A percentile compares a stretch with the other conserved stretches of the same genome.
These are phyloP conservation scores for Immersiella caudata DNA, from an alignment of 495 filamentous ascomycete species.

Conservation along the genomic window DNA sequence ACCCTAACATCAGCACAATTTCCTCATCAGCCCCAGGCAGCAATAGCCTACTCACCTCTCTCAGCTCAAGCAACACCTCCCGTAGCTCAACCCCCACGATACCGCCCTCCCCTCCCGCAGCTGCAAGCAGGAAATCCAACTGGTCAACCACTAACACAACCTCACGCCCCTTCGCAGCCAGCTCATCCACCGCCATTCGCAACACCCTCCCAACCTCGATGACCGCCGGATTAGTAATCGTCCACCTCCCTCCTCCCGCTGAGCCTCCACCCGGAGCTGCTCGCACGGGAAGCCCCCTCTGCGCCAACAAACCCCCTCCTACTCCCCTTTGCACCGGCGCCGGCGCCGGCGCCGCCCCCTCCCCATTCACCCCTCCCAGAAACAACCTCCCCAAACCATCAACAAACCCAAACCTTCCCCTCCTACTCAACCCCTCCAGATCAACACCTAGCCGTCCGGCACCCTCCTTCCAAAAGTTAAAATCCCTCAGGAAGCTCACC, in stretches of 20 bases:
- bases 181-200: slow-evolving; percentile 35
- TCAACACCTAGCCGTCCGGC: slow-evolving; percentile 70
- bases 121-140: slow-evolving; percentile 58
- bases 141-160: slow-evolving; percentile 58
- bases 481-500: slow-evolving; percentile 78
- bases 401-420: slow-evolving; percentile 34
- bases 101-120: slow-evolving; percentile 38
- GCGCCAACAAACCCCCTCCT: not conserved
- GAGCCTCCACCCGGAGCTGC: not conserved
- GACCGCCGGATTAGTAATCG: slow-evolving; percentile 12
- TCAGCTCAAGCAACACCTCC: slow-evolving; percentile 50
- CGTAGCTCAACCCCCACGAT: slow-evolving; percentile 24
- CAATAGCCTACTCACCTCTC: slow-evolving; percentile 51
- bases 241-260: slow-evolving; percentile 7
- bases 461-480: slow-evolving; percentile 71
- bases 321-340: not conserved
- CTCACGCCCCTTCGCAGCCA: slow-evolving; percentile 30
- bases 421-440: slow-evolving; percentile 59
- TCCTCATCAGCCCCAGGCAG: not conserved
- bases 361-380: not conserved
- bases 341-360: not conserved
- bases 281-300: not conserved
- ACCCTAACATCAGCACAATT: slow-evolving; percentile 26
- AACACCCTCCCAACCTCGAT: slow-evolving; percentile 35
- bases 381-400: slow-evolving; percentile 33